Base-by-base conservation (phyloP, 73 alveolate genomes). In the Durusdinium trenchii region DNA sequence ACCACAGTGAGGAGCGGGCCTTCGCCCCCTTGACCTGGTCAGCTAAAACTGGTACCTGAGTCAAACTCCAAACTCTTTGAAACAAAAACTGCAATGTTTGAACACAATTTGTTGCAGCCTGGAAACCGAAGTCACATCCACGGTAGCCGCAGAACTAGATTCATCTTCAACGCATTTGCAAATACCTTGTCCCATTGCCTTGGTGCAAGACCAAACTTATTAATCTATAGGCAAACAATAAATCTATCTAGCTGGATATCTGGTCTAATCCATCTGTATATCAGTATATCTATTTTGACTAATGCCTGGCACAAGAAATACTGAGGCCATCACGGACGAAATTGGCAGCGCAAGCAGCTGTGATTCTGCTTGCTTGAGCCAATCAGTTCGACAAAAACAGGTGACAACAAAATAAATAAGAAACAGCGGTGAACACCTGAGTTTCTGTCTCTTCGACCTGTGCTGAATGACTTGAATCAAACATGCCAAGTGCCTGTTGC, bases 91-190 rank as follows among this genome's bases (percentile, higher is more conserved):
- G 18, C 86, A 0, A 14, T 14, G 52, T 2, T 38, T n/a, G 10
- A 4, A 14, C 30, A 0, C 38, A 18, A 14, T 38, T n/a, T 73
- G 10, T 52, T 48, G 93, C 2, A 82, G 45, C 45, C 35, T 30
- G 45, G 95, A 16, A 26, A 16, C 95, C 2, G 95, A 86, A n/a
- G 95, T 42, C 23, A 86, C 95, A 46, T 86, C 95, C 23, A 86
- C 28, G 67, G 51, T 86, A 67, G 95, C 95, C 10, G 84, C 20
- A 20, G 78, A 2, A 42, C 81, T 40, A 47, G 83, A 23, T 47
- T 86, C 95, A 61, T 86, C 84, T 38, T 86, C 84, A 18, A 51
- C 95, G 84, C 95, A 86, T 86, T 86, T 86, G 76, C 95, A 86
- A 38, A 86, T 26, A 38, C 95, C 95, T 46, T 86, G 95, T 5